Percentiles rank a stretch among this genome's conserved stretches.
Evolutionary conservation across 2,329 filamentous ascomycete genomes (phyloP).

Genomic region (Hypoxylon sp.): DNA sequence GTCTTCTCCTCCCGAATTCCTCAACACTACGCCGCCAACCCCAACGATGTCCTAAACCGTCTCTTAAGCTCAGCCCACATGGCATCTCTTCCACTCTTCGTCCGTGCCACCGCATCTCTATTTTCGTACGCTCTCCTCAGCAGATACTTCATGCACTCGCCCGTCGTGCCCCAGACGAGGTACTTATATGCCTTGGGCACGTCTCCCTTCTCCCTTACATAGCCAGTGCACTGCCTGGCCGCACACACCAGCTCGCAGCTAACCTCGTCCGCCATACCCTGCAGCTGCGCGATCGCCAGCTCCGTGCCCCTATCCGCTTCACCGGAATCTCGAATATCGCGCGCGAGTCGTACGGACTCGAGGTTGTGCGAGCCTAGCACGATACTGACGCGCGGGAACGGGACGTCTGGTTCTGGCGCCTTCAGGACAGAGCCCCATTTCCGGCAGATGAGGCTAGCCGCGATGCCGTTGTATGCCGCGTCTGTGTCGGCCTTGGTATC

Average conservation of each 20-base stretch:
- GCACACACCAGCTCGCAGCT: constrained; percentile 71
- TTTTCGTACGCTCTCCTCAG: constrained; percentile 82
- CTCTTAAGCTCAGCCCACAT: constrained; percentile 74
- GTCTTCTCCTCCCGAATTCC: not conserved
- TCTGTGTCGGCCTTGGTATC: constrained; percentile 81
- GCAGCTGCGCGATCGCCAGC: constrained; percentile 81
- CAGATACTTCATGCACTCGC: constrained; percentile 90
- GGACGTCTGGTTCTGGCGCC: constrained; percentile 53
- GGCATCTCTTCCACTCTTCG: constrained; percentile 72
- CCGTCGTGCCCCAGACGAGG: constrained; percentile 77
- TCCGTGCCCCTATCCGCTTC: constrained; percentile 60
- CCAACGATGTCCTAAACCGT: constrained; percentile 63
- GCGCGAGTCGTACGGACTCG: constrained; percentile 74
- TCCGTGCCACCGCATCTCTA: constrained; percentile 76
- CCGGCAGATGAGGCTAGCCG: constrained; percentile 75
- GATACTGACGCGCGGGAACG: constrained; percentile 72
- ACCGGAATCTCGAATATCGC: constrained; percentile 64
- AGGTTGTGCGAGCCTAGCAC: constrained; percentile 89
- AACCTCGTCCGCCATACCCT: constrained; percentile 97
- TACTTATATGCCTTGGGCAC: constrained; percentile 72
- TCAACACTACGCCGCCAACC: constrained; percentile 27
- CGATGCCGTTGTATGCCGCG: constrained; percentile 78
- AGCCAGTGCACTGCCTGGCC: constrained; percentile 22
- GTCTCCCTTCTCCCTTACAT: constrained; percentile 32
- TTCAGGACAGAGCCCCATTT: constrained; percentile 71